A percentile compares a stretch with the other conserved stretches of the same genome.
Conservation (phyloP, 2,329 filamentous ascomycete species). For the Fusarium sp. region DNA sequence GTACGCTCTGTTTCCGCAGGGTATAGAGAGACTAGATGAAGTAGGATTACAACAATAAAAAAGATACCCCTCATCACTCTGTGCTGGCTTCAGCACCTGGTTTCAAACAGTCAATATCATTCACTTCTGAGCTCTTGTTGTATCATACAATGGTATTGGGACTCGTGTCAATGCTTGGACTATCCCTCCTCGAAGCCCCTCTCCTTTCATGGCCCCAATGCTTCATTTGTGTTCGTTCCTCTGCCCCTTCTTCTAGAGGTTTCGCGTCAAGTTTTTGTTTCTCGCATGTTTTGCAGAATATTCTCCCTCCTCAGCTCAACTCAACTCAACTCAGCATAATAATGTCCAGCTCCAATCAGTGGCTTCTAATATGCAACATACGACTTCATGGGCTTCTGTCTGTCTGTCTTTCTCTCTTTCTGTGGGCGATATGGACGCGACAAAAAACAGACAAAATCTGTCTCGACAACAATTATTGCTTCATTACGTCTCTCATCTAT, state of each 20-base stretch:
- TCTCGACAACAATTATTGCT: slow-evolving; percentile 62
- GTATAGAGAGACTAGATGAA: slow-evolving; percentile 9
- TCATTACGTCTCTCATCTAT: slow-evolving; percentile 65
- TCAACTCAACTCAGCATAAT: slow-evolving; percentile 3
- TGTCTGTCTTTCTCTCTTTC: slow-evolving; percentile 19
- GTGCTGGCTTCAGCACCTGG: slow-evolving; percentile 27
- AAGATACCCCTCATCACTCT: slow-evolving; percentile 26
- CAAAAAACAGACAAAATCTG: slow-evolving; percentile 36
- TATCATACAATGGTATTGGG: slow-evolving; percentile 44
- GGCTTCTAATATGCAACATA: slow-evolving; percentile 43
- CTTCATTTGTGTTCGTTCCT: not conserved
- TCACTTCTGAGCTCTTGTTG: slow-evolving; percentile 38
- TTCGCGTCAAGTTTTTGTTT: slow-evolving; percentile 10
- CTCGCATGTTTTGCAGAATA: slow-evolving; percentile 20
- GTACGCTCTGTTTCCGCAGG: slow-evolving; percentile 82
- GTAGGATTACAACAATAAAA: not conserved
- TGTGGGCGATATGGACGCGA: slow-evolving; percentile 30
- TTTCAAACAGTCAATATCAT: slow-evolving; percentile 32
- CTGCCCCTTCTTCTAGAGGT: slow-evolving; percentile 1
- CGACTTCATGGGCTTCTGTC: slow-evolving; percentile 27
- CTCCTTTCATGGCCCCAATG: slow-evolving; percentile 6
- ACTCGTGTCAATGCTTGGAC: slow-evolving; percentile 30
- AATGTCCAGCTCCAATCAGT: slow-evolving; percentile 20
- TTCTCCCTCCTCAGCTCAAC: not conserved
- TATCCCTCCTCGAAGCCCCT: slow-evolving; percentile 9